A percentile compares a stretch with the other conserved stretches of the same genome.
Conservation (phyloP, 2,329 filamentous ascomycete species). For the Reticulascus tulasneorum region DNA sequence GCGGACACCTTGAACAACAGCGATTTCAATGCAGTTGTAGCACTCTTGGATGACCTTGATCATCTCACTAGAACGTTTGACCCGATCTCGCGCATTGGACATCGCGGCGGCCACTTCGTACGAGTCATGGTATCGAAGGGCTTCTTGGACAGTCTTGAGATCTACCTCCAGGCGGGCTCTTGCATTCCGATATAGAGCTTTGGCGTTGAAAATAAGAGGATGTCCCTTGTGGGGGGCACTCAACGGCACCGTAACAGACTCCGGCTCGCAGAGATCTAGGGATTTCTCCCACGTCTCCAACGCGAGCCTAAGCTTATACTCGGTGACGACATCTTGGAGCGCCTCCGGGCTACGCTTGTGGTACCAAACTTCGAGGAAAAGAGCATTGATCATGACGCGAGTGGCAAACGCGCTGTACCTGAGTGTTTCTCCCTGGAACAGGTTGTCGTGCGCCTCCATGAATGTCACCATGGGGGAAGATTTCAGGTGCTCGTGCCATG, state of each 20-base stretch:
- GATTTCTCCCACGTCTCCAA: conserved; percentile 99
- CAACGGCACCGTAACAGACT: conserved; percentile 81
- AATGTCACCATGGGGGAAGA: conserved; percentile 76
- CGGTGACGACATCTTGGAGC: conserved; percentile 92
- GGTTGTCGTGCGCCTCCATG: conserved; percentile 87
- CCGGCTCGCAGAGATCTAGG: conserved; percentile 86
- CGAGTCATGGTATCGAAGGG: conserved; percentile 91
- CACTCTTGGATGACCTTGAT: conserved; percentile 97
- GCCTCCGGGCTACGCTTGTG: conserved; percentile 98
- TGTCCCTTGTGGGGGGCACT: conserved; percentile 95
- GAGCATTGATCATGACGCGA: conserved; percentile 96
- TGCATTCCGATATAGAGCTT: conserved; percentile 94
- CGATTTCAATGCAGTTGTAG: conserved; percentile 96
- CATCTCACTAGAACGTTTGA: conserved; percentile 95
- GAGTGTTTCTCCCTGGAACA: conserved; percentile 88
- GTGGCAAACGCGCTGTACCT: conserved; percentile 96
- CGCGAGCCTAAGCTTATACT: conserved; percentile 94
- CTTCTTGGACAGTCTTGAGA: conserved; percentile 92
- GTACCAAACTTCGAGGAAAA: conserved; percentile 98
- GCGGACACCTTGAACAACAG: conserved; percentile 87
- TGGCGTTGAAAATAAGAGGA: conserved; percentile 95
- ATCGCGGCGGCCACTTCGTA: conserved; percentile 97
- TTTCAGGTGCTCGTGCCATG: conserved; percentile 78
- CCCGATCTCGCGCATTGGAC: conserved; percentile 88
- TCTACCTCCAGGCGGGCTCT: conserved; percentile 90